Percentiles rank a stretch among this genome's conserved stretches.
These are phyloP conservation scores for Diaporthe vexans DNA, from an alignment of 2,329 filamentous ascomycete species.

Conservation along the genomic window DNA sequence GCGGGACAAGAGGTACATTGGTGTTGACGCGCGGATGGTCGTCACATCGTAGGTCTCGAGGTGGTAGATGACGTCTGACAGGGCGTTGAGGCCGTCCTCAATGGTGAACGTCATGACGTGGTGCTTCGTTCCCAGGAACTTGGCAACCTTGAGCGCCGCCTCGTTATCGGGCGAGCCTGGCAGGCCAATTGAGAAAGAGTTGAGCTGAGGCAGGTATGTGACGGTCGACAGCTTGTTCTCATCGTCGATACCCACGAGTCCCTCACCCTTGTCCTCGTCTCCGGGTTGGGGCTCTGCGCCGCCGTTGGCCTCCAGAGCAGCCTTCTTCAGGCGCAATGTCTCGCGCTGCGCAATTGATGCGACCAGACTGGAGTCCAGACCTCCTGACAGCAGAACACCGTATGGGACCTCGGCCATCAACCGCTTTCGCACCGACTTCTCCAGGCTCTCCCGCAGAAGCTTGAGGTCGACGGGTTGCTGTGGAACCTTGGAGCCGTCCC, in stretches of 20 bases:
- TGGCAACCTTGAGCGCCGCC: conserved; percentile 92
- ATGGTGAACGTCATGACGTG: conserved; percentile 99
- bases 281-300: conserved; percentile 55
- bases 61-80: conserved; percentile 98
- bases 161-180: conserved; percentile 92
- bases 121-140: conserved; percentile 97
- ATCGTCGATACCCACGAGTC: conserved; percentile 94
- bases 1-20: conserved; percentile 96
- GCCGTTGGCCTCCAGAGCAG: conserved; percentile 66
- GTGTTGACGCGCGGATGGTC: conserved; percentile 96
- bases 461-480: conserved; percentile 86
- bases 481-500: conserved; percentile 85
- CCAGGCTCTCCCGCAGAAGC: conserved; percentile 83
- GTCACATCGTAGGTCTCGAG: conserved; percentile 98
- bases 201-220: conserved; percentile 92
- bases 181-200: conserved; percentile 98
- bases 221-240: conserved; percentile 90
- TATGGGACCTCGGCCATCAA: conserved; percentile 99
- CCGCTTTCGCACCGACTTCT: conserved; percentile 93
- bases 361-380: conserved; percentile 94
- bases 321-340: conserved; percentile 81
- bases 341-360: conserved; percentile 96
- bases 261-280: conserved; percentile 73
- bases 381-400: conserved; percentile 94
- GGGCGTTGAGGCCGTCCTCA: conserved; percentile 95